Conservation (phyloP, 2,329 filamentous ascomycete genomes). For the Fusarium protoensiforme region DNA sequence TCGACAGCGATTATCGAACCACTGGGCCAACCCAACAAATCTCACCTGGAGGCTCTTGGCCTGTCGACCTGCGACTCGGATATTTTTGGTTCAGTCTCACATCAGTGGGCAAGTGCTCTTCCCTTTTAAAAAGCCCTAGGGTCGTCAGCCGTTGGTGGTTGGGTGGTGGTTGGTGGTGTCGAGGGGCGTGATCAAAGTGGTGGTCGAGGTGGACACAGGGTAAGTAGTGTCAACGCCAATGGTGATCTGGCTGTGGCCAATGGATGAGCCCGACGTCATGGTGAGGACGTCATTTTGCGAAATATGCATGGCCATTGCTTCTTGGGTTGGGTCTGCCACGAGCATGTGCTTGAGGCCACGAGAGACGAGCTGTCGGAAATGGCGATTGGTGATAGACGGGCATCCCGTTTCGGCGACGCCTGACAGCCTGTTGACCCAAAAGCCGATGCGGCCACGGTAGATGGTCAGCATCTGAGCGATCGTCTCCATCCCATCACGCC, state of each 20-base stretch:
- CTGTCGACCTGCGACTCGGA: conserved; percentile 9
- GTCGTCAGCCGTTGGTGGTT: conserved; percentile 28
- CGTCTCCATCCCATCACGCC: conserved; percentile 21
- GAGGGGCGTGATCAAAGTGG: conserved; percentile 29
- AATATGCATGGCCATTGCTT: conserved; percentile 16
- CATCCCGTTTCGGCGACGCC: conserved; percentile 21
- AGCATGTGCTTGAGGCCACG: conserved; percentile 9
- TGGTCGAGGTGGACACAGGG: conserved; percentile 37
- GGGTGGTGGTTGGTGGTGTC: conserved; percentile 35
- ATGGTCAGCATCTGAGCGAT: conserved; percentile 7
- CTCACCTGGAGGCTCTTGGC: conserved; percentile 1
- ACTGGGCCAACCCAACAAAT: neutral
- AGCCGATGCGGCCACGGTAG: conserved; percentile 32
- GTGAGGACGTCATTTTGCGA: conserved; percentile 39
- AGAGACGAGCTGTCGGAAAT: conserved; percentile 9
- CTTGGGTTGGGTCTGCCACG: conserved; percentile 27
- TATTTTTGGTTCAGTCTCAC: conserved; percentile 27
- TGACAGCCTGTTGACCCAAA: conserved; percentile 21
- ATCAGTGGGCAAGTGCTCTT: conserved; percentile 17
- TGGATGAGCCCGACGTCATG: conserved; percentile 35
- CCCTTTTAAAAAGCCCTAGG: conserved; percentile 16
- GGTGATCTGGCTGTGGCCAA: conserved; percentile 33
- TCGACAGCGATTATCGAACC: neutral
- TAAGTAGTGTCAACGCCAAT: conserved; percentile 38
- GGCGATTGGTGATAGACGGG: conserved; percentile 19